Base-by-base conservation (phyloP, 2,329 filamentous ascomycete genomes). In the Talaromyces sp. region DNA sequence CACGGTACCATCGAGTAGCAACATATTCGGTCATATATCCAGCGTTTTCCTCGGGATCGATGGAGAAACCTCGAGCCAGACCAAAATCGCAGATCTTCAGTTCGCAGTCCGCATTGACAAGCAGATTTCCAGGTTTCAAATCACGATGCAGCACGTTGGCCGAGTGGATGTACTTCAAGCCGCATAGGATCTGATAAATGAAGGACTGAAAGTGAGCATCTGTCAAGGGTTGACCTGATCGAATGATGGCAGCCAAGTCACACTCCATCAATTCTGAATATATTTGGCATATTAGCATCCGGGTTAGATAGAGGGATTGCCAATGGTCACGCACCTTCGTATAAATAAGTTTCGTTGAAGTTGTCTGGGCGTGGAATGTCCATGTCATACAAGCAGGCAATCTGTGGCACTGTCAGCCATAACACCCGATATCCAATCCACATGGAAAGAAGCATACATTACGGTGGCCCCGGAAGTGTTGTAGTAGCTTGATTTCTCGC, bases 11-110 rank as follows among this genome's bases (percentile, higher is more conserved):
- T 79, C 94, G 84, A 54, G 94, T 99, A 53, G 94, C 94, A 57
- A 99, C 94, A 70, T 99, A 99, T 77, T 99, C 94, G 10, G 94
- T 99, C 94, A 99, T 97, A 77, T 97, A 99, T 21, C 94, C 94
- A 17, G 94, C 94, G 73, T 97, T 97, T 78, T 99, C 93, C 75
- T 99, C 91, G 1, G 94, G 94, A 66, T 97, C 93, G 69, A 96
- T 87, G 2, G 92, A 97, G 80, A 99, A 97, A 59, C 94, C 94
- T 81, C 94, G 86, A 5, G 94, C 94, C 59, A 99, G 82, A 68
- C 94, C 94, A 71, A 99, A 99, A 78, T 99, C 94, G 77, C 90
- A 96, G 75, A 99, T 97, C 83, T 99, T 99, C 66, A 99, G 85
- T 81, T 99, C 94, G 75, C 94, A 99, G 77, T 99, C 94, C 77